Conservation (phyloP, 164 flowering plant species). For the Liquidambar formosana region DNA sequence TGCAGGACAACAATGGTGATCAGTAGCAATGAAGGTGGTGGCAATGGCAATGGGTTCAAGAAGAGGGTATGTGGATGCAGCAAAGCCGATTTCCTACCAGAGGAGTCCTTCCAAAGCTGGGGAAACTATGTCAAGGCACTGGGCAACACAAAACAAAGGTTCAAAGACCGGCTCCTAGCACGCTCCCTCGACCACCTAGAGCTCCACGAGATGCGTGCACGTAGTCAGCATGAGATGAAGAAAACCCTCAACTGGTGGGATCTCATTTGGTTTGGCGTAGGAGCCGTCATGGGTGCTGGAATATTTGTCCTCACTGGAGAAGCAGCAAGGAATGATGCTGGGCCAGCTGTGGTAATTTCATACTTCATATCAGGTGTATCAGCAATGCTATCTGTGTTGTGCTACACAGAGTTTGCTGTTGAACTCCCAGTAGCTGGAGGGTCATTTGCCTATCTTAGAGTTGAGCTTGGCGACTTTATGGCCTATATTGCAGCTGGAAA, state of each 20-base stretch:
- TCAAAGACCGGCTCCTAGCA: constrained; percentile 35
- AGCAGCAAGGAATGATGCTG: constrained; percentile 32
- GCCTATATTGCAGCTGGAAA: constrained; percentile 51
- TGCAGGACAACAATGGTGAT: constrained; percentile 7
- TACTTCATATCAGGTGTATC: constrained; percentile 39
- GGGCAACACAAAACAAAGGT: constrained; percentile 23
- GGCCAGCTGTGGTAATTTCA: constrained; percentile 47
- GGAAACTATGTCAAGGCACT: constrained; percentile 33
- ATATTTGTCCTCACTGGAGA: constrained; percentile 56
- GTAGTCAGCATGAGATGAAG: constrained; percentile 47
- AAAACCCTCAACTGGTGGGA: constrained; percentile 54
- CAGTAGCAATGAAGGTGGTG: background rate
- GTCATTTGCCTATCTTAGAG: constrained; percentile 41
- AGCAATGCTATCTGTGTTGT: constrained; percentile 49
- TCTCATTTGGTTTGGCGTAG: constrained; percentile 50
- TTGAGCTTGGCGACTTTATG: constrained; percentile 39
- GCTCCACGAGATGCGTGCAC: constrained; percentile 26
- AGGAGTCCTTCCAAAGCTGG: constrained; percentile 49
- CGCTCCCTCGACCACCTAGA: constrained; percentile 42
- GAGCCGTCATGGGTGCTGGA: constrained; percentile 48
- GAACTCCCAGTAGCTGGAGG: constrained; percentile 54
- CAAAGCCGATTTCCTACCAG: constrained; percentile 48
- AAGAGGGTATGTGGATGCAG: constrained; percentile 24
- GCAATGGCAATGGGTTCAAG: constrained; percentile 9
- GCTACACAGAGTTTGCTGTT: constrained; percentile 53